Conservation (phyloP, 2,329 filamentous ascomycete genomes). For the Nigrospora sphaerica region DNA sequence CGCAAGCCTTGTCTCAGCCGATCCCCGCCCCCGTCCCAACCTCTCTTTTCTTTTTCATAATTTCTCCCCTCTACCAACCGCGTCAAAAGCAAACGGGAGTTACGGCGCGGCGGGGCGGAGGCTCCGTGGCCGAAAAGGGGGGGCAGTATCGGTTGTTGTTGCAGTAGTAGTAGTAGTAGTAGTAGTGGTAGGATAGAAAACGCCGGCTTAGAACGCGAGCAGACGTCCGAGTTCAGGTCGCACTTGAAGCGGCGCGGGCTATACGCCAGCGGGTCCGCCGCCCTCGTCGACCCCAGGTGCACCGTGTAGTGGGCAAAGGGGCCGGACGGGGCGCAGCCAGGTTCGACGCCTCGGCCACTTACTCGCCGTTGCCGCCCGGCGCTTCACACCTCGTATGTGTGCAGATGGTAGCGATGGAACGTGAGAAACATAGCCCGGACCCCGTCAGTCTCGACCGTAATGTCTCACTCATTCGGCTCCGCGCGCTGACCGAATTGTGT, state of each 20-base stretch:
- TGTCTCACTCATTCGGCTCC: no score
- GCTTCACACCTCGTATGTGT: constrained; percentile 26
- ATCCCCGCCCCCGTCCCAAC: no score
- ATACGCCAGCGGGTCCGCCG: constrained; percentile 21
- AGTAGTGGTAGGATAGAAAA: no score
- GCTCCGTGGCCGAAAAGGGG: no score
- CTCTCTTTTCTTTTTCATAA: no score
- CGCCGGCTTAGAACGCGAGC: constrained; percentile 3
- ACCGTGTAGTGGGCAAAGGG: constrained; percentile 35
- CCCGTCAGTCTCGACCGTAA: background rate
- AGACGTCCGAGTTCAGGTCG: constrained; percentile 28
- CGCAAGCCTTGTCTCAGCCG: no score
- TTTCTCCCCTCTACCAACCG: no score
- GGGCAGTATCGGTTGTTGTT: no score
- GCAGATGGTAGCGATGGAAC: constrained; percentile 28
- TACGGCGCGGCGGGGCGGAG: no score
- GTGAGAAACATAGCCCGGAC: constrained; percentile 25
- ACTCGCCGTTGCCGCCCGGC: constrained; percentile 35
- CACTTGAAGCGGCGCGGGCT: constrained; percentile 36
- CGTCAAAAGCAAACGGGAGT: no score
- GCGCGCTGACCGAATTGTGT: constrained; percentile 18
- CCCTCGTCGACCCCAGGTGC: constrained; percentile 27
- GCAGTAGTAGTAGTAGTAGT: no score
- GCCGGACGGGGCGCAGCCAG: constrained; percentile 40
- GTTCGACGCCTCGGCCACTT: constrained; percentile 13